Conservation (phyloP, 441 rosid genomes). For the Brassica hybrid region DNA sequence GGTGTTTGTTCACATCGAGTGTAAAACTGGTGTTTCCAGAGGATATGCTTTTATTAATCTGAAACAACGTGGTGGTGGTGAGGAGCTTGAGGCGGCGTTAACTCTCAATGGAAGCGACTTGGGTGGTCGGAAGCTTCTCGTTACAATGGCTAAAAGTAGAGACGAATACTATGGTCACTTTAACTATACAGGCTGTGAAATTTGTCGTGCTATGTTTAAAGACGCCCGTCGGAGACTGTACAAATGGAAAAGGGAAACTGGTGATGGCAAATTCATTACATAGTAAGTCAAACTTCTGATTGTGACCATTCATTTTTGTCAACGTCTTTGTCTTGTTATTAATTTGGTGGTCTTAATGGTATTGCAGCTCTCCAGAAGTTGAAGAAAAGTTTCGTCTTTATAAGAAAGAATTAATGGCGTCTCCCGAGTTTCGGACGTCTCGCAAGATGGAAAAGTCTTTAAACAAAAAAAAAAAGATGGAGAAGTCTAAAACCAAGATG, state of each 20-base stretch:
- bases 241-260: background rate
- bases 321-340: background rate
- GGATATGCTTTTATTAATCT: background rate
- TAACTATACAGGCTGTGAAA: background rate
- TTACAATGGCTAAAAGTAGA: background rate
- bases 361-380: background rate
- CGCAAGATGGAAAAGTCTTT: too few relatives aligned
- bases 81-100: background rate
- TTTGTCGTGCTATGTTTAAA: background rate
- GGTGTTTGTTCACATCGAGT: background rate
- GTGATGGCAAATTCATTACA: background rate
- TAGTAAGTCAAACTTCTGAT: background rate
- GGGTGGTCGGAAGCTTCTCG: background rate
- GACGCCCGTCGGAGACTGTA: background rate
- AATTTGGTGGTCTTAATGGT: background rate
- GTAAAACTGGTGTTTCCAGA: background rate
- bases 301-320: background rate
- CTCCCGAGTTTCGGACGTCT: background rate
- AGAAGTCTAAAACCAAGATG: conserved; percentile 19
- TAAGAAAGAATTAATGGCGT: background rate
- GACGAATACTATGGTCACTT: background rate
- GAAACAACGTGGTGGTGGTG: background rate
- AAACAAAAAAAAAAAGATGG: too few relatives aligned
- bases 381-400: background rate
- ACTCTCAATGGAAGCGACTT: background rate